Base-by-base conservation (phyloP, 2,329 filamentous ascomycete species). In the Pseudocercospora ulei region DNA sequence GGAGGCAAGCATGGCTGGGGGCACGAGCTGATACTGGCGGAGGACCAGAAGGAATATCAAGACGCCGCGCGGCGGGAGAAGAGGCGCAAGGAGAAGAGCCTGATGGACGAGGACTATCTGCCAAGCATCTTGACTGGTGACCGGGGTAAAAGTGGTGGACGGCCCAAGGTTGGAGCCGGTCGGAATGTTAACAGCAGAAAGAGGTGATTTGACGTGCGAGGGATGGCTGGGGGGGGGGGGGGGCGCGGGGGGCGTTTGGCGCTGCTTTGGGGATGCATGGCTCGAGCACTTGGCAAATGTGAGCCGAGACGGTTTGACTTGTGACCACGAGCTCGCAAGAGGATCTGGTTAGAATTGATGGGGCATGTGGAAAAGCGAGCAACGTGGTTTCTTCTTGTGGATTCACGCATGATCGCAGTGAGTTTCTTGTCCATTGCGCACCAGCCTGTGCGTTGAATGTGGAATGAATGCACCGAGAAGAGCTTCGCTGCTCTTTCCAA, bases 101-200 rank as follows among this genome's bases (percentile, higher is more conserved):
- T 94, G 40, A 92, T 96, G 88, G 88, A 96, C 57, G 80, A 92
- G 57, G 88, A 98, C 62, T 93, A 87, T 59, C 63, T 96, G 47
- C 90, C 90, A 0, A 71, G 76, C 20, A 82, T 98, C 31, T 58
- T 98, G 56, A 90, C 77, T 1, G 90, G 90, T 0, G 77, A 87
- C 54, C 70, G 88, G 50, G 71, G 67, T 5, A 73, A 72, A 29
- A 65, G 64, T 3, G 73, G 75, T 2, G 81, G 80, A 0, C 79
- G 75, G 62, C 75, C 83, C 43, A 80, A 76, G 56, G 77, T 96
- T 7, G 90, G 90, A 5, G 86, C 84, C 7, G 90, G 90, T 5
- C 76, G 78, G 57, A 85, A 80, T 56, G 75, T 96, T 36, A 98
- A 98, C 63, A 79, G 82, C 22, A 80, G 69, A 61, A 82, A 75